Percentiles rank a stretch among this genome's conserved stretches.
These are phyloP conservation scores for Geotrichum macrosporum DNA, from an alignment of 1,139 yeast genomes.

Conservation along the genomic window DNA sequence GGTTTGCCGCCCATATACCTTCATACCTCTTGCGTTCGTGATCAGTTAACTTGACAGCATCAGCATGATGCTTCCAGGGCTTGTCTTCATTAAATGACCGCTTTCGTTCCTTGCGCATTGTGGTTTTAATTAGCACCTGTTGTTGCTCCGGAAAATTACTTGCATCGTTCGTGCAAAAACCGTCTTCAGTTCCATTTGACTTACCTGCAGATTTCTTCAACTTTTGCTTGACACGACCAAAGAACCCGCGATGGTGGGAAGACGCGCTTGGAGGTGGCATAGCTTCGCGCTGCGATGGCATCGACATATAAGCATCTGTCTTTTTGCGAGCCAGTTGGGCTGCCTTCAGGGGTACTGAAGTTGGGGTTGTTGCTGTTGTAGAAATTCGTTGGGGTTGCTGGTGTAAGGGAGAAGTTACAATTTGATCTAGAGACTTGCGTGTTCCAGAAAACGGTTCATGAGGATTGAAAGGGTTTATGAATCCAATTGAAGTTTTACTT, in stretches of 20 bases:
- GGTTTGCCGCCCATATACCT: slow-evolving; percentile 88
- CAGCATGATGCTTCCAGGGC: slow-evolving; percentile 90
- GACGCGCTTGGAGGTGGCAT: slow-evolving; percentile 4
- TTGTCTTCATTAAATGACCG: slow-evolving; percentile 75
- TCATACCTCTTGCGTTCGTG: slow-evolving; percentile 83
- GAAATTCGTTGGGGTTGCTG: background rate
- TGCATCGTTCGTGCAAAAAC: background rate
- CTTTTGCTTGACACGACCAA: slow-evolving; percentile 16
- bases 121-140: slow-evolving; percentile 44
- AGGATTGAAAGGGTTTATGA: slow-evolving; percentile 2
- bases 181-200: background rate
- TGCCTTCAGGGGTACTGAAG: slow-evolving; percentile 13
- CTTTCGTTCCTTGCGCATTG: slow-evolving; percentile 61
- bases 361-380: background rate
- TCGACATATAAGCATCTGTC: slow-evolving; percentile 2
- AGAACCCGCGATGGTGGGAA: slow-evolving; percentile 10
- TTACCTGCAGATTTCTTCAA: slow-evolving; percentile 6
- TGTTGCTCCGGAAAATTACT: background rate
- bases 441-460: too few species aligned
- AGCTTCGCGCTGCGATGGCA: background rate
- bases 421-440: background rate
- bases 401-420: background rate
- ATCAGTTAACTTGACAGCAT: slow-evolving; percentile 56
- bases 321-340: slow-evolving; percentile 15
- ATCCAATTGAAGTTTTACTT: slow-evolving; percentile 5